Percentiles rank a stretch among this genome's conserved stretches.
phyloP scores from a whole-genome alignment of 179 eudicot genomes.

The Patellifolia procumbens region DNA sequence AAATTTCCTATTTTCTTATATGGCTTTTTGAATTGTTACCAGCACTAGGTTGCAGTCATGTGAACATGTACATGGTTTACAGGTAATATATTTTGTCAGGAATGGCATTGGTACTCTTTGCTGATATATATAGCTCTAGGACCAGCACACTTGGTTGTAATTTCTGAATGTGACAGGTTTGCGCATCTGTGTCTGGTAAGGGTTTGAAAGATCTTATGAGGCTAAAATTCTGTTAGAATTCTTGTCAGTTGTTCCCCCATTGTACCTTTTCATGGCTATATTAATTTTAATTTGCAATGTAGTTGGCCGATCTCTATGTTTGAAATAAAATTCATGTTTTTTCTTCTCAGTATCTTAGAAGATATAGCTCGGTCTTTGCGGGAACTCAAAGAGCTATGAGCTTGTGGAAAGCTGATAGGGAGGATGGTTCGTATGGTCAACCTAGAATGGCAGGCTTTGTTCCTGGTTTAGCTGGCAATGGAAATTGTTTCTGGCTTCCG shows the following conservation, averaged over 20 bases:
- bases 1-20: background rate
- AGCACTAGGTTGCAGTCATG: background rate
- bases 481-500: slow-evolving; percentile 51
- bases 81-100: background rate
- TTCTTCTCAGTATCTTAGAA: slow-evolving; percentile 39
- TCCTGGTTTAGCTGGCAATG: slow-evolving; percentile 33
- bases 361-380: slow-evolving; percentile 21
- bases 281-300: background rate
- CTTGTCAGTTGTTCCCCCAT: background rate
- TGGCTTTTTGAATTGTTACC: background rate
- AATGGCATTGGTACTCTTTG: background rate
- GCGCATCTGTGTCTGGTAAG: no score
- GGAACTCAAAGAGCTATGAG: slow-evolving; percentile 27
- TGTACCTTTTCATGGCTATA: background rate
- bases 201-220: background rate
- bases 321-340: slow-evolving; percentile 11
- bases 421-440: slow-evolving; percentile 33
- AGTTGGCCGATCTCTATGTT: background rate
- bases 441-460: slow-evolving; percentile 26
- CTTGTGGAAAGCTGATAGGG: slow-evolving; percentile 31
- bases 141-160: background rate
- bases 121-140: background rate
- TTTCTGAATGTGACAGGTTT: no score
- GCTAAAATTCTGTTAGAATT: background rate
- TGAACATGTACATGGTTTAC: background rate